Evolutionary conservation across 768 basidiomycete species (phyloP).

Genomic region (Lactarius trivialis): DNA sequence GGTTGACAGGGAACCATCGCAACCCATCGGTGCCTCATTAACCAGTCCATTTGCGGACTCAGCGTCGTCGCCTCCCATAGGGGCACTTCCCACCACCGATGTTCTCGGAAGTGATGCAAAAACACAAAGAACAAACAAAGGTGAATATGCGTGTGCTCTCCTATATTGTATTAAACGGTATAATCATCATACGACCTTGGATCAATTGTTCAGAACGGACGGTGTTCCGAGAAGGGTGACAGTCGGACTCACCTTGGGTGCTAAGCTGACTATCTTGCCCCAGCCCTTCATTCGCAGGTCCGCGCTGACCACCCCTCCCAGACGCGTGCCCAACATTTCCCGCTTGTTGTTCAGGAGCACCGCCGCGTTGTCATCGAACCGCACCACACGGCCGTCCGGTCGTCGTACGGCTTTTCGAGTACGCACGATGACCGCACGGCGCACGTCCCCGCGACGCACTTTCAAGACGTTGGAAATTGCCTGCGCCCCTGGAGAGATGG

Average conservation of each 20-base stretch:
- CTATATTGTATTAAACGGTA: not conserved
- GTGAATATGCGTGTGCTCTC: not conserved
- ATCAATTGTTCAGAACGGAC: not conserved
- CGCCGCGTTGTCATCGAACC: conserved; percentile 96
- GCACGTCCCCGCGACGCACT: conserved; percentile 88
- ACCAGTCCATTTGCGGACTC: not conserved
- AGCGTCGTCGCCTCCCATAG: not conserved
- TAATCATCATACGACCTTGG: conserved; percentile 8
- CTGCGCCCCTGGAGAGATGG: conserved; percentile 59
- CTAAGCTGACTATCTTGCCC: conserved; percentile 89
- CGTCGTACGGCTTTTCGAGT: conserved; percentile 81
- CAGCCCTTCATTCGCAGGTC: conserved; percentile 89
- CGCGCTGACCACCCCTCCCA: conserved; percentile 88
- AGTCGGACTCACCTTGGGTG: conserved; percentile 65
- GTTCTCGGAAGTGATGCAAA: conserved; percentile 1
- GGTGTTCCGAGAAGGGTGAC: not conserved
- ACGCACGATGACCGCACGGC: conserved; percentile 92
- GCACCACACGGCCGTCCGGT: conserved; percentile 80
- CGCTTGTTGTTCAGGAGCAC: conserved; percentile 92
- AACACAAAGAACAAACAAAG: not conserved
- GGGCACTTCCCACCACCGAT: not conserved
- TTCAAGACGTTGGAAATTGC: conserved; percentile 77
- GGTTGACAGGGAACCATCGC: conserved; percentile 3
- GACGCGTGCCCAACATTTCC: conserved; percentile 92
- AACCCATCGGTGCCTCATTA: conserved; percentile 1